Conservation (phyloP, 1,139 yeast genomes). For the Suhomyces bokatorum region DNA sequence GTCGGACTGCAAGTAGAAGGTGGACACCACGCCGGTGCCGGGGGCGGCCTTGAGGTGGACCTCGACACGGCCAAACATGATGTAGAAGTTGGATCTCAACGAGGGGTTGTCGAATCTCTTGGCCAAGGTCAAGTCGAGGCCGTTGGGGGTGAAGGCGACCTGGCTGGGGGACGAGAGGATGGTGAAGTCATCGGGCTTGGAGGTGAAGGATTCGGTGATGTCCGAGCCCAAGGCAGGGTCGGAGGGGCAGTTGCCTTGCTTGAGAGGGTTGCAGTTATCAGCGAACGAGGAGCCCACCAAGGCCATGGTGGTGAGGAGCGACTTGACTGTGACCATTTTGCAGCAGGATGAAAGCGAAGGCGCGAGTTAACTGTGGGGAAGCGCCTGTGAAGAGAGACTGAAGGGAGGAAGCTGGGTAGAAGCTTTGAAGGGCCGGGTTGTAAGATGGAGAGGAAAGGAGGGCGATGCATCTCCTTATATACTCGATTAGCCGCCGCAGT, state of each 20-base stretch:
- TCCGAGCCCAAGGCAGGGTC: slow-evolving; percentile 60
- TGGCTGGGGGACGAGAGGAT: slow-evolving; percentile 26
- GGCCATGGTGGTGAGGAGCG: slow-evolving; percentile 4
- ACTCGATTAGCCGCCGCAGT: too few relatives aligned
- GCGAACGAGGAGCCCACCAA: slow-evolving; percentile 3
- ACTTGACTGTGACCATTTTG: slow-evolving; percentile 1
- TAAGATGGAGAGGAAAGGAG: too few relatives aligned
- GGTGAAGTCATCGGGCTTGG: slow-evolving; percentile 39
- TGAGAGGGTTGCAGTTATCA: slow-evolving; percentile 37
- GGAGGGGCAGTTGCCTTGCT: slow-evolving; percentile 32
- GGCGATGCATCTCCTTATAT: neutral
- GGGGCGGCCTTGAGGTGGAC: slow-evolving; percentile 68
- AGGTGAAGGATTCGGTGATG: slow-evolving; percentile 48
- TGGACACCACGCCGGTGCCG: slow-evolving; percentile 76
- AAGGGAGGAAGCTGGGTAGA: too few relatives aligned
- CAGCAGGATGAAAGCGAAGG: neutral
- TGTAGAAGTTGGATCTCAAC: slow-evolving; percentile 69
- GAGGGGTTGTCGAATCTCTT: slow-evolving; percentile 76
- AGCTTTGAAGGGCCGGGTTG: too few relatives aligned
- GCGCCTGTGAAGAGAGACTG: too few relatives aligned
- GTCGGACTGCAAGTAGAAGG: slow-evolving; percentile 80
- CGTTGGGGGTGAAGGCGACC: slow-evolving; percentile 35
- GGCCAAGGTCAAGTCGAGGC: slow-evolving; percentile 58
- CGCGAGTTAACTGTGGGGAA: neutral
- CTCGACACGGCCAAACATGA: slow-evolving; percentile 85